Base-by-base conservation (phyloP, 129 eudicot species). In the Escallonia rubra region DNA sequence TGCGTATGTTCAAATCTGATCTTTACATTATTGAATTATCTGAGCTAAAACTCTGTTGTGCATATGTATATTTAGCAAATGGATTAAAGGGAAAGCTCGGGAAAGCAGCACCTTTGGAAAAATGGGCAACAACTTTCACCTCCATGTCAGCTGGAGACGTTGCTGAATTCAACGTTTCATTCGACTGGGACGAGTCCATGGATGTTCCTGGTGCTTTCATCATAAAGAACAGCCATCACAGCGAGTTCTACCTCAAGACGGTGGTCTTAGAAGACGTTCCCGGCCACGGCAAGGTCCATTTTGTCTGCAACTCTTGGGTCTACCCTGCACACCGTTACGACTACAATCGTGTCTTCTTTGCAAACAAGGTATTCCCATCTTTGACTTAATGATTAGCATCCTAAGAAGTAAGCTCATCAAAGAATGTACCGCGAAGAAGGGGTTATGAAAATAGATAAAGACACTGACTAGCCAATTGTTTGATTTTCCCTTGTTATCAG, bases 301-400 rank as follows among this genome's bases (percentile, higher is more conserved):
- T 77, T 59, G 56, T 65, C 38, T 77, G 81, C 68, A 77, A 71
- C 64, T 77, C 81, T 43, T 77, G 81, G 81, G 76, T 71, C 54
- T 77, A 77, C 70, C 81, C 81, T 2, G 63, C 68, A 8, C 61
- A 42, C 4, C 64, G 67, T 14, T 76, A 76, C 62, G 42, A 10
- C 1, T 57, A 66, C 23, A 58, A 77, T 62, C 69, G 81, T 41
- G 47, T 77, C 13, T 77, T 77, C 72, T 77, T 77, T 41, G n/a
- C 68, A 10, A 77, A 77, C 53, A 71, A 77, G 81, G 81, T 77
- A 67, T 9, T 43, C 8, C 5, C 39, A 23, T 23, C 48, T 38
- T 5, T 3, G 4, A 38, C 34, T 14, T n/a, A 5, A 50, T 8
- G 12, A 8, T 2, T 23, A 23, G 1, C 34, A 23, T 23, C 34